phyloP scores from a whole-genome alignment of 306 rosid genomes.

The Vigna trinervia region DNA sequence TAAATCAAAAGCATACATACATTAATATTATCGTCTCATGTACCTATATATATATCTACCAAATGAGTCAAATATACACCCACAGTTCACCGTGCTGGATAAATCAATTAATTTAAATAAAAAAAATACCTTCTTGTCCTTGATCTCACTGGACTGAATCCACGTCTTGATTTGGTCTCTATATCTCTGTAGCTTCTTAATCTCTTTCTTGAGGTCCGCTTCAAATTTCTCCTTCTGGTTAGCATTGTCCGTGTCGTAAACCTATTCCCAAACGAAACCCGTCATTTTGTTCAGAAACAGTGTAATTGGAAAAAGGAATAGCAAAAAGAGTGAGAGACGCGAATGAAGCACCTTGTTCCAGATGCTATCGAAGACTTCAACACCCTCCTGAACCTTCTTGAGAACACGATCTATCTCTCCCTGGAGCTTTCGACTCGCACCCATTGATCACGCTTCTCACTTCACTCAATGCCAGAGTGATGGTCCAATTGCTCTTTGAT shows the following conservation, averaged over 20 bases:
- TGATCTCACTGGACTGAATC: conserved; percentile 98
- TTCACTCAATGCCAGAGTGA: conserved; percentile 4
- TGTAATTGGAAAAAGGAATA: not conserved
- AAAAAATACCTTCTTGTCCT: conserved; percentile 81
- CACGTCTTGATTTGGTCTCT: conserved; percentile 96
- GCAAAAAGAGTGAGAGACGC: not conserved
- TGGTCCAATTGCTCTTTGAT: not conserved
- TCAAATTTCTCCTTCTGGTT: conserved; percentile 99
- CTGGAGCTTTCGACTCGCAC: conserved; percentile 98
- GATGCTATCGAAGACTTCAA: conserved; percentile 92
- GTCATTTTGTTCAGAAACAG: conserved; percentile 15
- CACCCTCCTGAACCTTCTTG: conserved; percentile 98
- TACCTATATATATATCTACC: no score
- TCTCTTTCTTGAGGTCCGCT: conserved; percentile 98
- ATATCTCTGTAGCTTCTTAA: conserved; percentile 95
- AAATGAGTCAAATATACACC: no score
- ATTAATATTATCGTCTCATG: no score
- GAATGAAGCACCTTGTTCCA: conserved; percentile 82
- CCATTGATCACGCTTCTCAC: conserved; percentile 57
- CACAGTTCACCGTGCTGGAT: no score
- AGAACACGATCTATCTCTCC: conserved; percentile 99
- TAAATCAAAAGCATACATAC: no score
- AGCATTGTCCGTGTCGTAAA: conserved; percentile 94
- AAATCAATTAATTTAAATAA: no score
- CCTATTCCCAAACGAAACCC: conserved; percentile 52